A percentile compares a stretch with the other conserved stretches of the same genome.
phyloP scores from a whole-genome alignment of 139 green algal genomes.

The Tetraselmis striata region DNA sequence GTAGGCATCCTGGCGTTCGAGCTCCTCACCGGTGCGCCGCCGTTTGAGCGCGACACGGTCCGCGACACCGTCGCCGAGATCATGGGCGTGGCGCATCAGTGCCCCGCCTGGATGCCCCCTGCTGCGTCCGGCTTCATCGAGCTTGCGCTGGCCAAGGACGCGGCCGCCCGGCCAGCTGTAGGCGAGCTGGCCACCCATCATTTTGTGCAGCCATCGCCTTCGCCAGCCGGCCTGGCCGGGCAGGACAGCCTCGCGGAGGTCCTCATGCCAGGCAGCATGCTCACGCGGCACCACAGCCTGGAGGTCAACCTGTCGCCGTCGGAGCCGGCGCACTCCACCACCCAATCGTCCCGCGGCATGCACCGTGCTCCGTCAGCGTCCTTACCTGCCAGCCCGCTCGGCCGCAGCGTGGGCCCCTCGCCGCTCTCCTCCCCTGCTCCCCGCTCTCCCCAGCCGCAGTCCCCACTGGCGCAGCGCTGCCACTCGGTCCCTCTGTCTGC shows the following conservation, averaged over 20 bases:
- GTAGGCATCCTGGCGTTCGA: background rate
- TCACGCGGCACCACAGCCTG: background rate
- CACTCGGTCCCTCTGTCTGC: background rate
- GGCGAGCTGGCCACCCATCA: background rate
- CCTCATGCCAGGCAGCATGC: background rate
- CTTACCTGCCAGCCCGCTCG: background rate
- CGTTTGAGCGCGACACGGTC: background rate
- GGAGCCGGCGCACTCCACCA: background rate
- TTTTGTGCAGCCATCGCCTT: background rate
- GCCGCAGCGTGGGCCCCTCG: background rate
- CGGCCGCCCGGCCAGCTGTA: background rate
- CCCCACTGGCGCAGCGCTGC: background rate
- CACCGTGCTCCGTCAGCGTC: background rate
- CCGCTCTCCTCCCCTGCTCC: background rate
- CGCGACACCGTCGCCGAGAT: background rate
- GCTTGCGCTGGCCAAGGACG: background rate
- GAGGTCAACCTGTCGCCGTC: background rate
- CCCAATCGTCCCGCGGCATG: background rate
- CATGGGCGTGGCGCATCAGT: background rate
- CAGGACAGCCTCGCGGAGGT: background rate
- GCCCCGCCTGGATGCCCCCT: background rate
- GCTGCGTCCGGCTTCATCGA: background rate
- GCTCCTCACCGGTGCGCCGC: background rate
- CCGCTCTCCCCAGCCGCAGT: background rate
- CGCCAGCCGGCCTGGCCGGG: too few relatives aligned